Conservation (phyloP, 2,329 filamentous ascomycete species). For the Monilinia fructigena region DNA sequence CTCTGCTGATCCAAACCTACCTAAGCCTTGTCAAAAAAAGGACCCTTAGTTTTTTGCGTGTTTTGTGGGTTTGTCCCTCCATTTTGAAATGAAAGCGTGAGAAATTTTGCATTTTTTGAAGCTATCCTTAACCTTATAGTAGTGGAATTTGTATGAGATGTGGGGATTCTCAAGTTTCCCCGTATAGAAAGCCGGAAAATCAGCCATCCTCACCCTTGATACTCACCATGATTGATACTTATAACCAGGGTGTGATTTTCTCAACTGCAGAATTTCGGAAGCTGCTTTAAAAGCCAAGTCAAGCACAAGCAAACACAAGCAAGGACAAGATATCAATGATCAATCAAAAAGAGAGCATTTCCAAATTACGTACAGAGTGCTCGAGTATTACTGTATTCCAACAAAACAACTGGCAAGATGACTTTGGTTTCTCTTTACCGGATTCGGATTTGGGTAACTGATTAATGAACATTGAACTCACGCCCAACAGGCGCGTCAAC, state of each 20-base stretch:
- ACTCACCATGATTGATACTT: neutral
- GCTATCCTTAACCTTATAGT: too few species aligned
- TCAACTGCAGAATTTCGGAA: neutral
- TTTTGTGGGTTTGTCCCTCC: neutral
- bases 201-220: slow-evolving; percentile 19
- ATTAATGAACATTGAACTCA: neutral
- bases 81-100: neutral
- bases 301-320: neutral
- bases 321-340: neutral
- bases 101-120: slow-evolving; percentile 4
- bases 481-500: slow-evolving; percentile 15
- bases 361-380: too few species aligned
- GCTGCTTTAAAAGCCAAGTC: neutral
- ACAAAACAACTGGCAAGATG: neutral
- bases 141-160: neutral
- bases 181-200: slow-evolving; percentile 11
- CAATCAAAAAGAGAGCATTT: neutral
- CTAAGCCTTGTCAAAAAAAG: slow-evolving; percentile 5
- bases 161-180: slow-evolving; percentile 18
- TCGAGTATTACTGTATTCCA: too few species aligned
- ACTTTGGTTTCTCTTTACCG: neutral
- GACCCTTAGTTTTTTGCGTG: slow-evolving; percentile 7
- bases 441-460: neutral
- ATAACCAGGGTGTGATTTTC: neutral
- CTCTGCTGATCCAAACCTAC: slow-evolving; percentile 18